Percentiles rank a stretch among this genome's conserved stretches.
Evolutionary conservation across 106 monocot genomes (phyloP).

Genomic region (Ottelia alismoides): DNA sequence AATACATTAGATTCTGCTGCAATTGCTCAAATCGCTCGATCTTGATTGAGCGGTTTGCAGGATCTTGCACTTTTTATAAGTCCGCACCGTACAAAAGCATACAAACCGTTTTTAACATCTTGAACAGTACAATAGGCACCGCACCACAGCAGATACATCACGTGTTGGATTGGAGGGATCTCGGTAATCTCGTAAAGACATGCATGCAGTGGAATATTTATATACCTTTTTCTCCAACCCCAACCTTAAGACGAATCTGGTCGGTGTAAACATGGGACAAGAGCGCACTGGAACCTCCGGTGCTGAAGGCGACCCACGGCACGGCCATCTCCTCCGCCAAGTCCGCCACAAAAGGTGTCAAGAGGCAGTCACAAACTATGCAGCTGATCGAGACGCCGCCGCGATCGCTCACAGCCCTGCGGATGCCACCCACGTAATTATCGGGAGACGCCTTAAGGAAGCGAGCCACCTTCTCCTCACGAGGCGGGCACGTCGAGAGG

Average conservation of each 20-base stretch:
- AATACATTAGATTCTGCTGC: too few relatives aligned
- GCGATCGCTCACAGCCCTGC: neutral
- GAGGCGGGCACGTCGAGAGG: neutral
- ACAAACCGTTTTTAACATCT: too few relatives aligned
- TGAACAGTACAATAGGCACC: too few relatives aligned
- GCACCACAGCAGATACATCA: too few relatives aligned
- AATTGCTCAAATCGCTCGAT: too few relatives aligned
- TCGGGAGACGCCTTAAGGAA: conserved; percentile 8
- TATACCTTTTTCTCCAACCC: neutral
- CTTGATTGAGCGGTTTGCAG: too few relatives aligned
- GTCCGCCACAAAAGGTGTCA: conserved; percentile 8
- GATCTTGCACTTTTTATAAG: too few relatives aligned
- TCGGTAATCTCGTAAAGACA: too few relatives aligned
- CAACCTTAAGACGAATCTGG: conserved; percentile 1
- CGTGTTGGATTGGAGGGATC: too few relatives aligned
- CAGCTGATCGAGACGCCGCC: conserved; percentile 10
- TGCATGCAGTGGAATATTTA: neutral
- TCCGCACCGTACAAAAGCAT: too few relatives aligned
- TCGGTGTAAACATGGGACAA: conserved; percentile 16
- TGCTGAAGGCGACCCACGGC: conserved; percentile 14
- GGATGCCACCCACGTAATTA: conserved; percentile 11
- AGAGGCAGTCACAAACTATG: conserved; percentile 14
- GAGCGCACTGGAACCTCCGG: conserved; percentile 9
- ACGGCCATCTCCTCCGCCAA: conserved; percentile 13
- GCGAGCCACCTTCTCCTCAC: conserved; percentile 8